Base-by-base conservation (phyloP, 2,329 filamentous ascomycete genomes). In the Botrytis tulipae region DNA sequence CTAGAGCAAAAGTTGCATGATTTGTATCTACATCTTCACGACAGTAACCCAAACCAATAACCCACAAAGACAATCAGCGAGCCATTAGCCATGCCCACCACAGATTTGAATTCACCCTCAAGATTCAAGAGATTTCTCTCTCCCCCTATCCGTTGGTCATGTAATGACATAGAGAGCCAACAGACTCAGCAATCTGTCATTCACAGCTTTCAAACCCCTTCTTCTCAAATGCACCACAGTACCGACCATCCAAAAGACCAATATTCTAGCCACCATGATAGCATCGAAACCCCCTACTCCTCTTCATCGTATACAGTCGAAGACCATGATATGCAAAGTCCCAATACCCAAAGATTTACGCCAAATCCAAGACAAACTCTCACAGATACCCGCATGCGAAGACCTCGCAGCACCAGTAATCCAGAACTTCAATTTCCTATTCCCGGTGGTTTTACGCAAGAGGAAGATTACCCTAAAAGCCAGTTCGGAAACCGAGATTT, bases 251-350 rank as follows among this genome's bases (percentile, higher is more conserved):
- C n/a, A 10, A 35, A 18, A n/a, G 5, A 18, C 6, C 46, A n/a
- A n/a, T 4, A 29, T n/a, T 12, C 12, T 4, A 20, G 2, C 10
- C 20, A 5, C 7, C 3, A 51, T 3, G 0, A 5, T 18, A 18
- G 12, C 10, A n/a, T 48, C 4, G 3, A 35, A 18, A 37, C 0
- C 22, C 29, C 1, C 8, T 7, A 35, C 3, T 2, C 7, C 4
- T 29, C 29, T 1, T n/a, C 62, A 32, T 12, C 12, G 5, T 37
- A 25, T 4, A 20, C 22, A 16, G 20, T 25, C 12, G 20, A 32
- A 40, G 6, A 10, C 3, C 1, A 25, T 1, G 63, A 37, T 3
- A 18, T 14, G 1, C 29, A 61, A 37, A 6, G 6, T 25, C 22
- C 35, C 59, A 25, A 1, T 2, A 44, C 40, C 9, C 40, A 32